These are phyloP conservation scores for Eucalyptus polyanthemos DNA, from an alignment of 345 rosid genomes.

Conservation along the genomic window DNA sequence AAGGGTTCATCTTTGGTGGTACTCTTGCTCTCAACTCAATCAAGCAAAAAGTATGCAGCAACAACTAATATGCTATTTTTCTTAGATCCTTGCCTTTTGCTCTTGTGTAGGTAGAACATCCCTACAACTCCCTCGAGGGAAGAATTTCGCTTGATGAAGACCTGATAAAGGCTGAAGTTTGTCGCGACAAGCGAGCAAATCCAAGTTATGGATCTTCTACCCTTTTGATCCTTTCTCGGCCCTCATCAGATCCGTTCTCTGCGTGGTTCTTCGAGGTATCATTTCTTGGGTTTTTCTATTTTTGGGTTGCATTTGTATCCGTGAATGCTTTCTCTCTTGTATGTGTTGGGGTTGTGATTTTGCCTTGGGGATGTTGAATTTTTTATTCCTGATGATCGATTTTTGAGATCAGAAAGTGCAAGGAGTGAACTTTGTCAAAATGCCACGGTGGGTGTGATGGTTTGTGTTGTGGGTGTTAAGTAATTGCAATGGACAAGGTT, in stretches of 20 bases:
- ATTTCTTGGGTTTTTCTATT: background rate
- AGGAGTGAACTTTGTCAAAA: background rate
- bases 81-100: background rate
- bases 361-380: background rate
- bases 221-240: background rate
- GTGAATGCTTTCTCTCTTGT: background rate
- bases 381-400: background rate
- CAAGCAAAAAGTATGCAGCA: too few relatives aligned
- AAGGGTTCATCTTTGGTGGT: too few relatives aligned
- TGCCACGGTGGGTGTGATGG: background rate
- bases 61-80: background rate
- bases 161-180: accelerated
- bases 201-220: background rate
- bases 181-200: background rate
- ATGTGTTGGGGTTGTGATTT: background rate
- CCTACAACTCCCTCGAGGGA: background rate
- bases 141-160: background rate
- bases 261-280: background rate
- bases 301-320: too few relatives aligned
- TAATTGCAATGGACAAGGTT: background rate
- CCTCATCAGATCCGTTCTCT: background rate
- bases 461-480: background rate
- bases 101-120: background rate
- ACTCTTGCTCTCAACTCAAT: too few relatives aligned
- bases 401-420: background rate